Evolutionary conservation across 495 filamentous ascomycete species (phyloP).

Genomic region (Pyrenula aspistea): DNA sequence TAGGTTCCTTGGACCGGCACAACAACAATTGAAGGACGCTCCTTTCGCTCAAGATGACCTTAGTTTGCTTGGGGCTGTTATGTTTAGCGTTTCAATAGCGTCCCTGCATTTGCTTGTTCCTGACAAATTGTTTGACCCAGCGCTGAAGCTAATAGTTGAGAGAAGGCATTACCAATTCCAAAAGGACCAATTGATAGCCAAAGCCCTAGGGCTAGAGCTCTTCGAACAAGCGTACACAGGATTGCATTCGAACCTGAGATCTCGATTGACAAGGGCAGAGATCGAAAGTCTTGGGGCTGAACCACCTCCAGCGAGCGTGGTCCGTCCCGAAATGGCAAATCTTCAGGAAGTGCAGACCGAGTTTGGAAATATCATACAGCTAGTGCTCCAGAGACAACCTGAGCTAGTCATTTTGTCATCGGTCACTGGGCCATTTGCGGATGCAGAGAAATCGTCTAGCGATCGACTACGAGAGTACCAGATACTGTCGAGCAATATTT

Average conservation of each 20-base stretch:
- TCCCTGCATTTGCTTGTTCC: slow-evolving; percentile 71
- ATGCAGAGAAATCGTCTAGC: slow-evolving; percentile 9
- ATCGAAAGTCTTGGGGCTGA: slow-evolving; percentile 49
- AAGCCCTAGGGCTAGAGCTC: slow-evolving; percentile 44
- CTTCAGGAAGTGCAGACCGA: slow-evolving; percentile 68
- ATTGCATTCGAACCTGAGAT: slow-evolving; percentile 48
- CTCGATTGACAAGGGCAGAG: slow-evolving; percentile 44
- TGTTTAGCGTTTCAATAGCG: slow-evolving; percentile 25
- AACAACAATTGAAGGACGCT: neutral
- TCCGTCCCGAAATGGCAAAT: slow-evolving; percentile 54
- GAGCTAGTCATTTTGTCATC: slow-evolving; percentile 21
- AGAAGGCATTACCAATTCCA: slow-evolving; percentile 49
- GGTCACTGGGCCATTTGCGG: neutral
- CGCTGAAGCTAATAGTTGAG: slow-evolving; percentile 61
- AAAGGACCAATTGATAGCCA: slow-evolving; percentile 35
- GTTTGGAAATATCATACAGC: slow-evolving; percentile 61
- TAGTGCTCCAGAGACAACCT: slow-evolving; percentile 45
- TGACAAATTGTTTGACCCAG: slow-evolving; percentile 76
- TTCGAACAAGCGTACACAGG: slow-evolving; percentile 63
- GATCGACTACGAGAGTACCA: slow-evolving; percentile 27
- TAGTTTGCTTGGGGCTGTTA: neutral
- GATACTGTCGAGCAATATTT: slow-evolving; percentile 60
- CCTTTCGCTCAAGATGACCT: neutral
- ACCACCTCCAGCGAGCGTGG: slow-evolving; percentile 52
- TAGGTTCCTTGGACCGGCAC: neutral